Evolutionary conservation across 116 monocot genomes (phyloP).

Genomic region (Zostera marina): DNA sequence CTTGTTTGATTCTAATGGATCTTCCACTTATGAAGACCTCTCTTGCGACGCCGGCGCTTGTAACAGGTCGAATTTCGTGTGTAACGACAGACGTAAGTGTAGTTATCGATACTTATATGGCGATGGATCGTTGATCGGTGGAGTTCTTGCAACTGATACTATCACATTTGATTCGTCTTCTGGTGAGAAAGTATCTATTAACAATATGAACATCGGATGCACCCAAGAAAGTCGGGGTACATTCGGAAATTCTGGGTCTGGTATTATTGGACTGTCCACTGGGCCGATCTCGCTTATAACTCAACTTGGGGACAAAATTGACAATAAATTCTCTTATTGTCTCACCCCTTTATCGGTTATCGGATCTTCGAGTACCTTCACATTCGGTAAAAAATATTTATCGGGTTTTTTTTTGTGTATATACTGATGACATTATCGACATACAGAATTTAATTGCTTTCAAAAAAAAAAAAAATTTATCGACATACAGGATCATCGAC

Average conservation of each 20-base stretch:
- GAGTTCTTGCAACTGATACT: slow-evolving; percentile 27
- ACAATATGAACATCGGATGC: slow-evolving; percentile 33
- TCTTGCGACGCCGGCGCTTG: slow-evolving; percentile 4
- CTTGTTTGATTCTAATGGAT: slow-evolving; percentile 27
- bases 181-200: not conserved
- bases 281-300: slow-evolving; percentile 32
- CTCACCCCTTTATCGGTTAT: slow-evolving; percentile 10
- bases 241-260: slow-evolving; percentile 18
- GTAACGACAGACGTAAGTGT: not conserved
- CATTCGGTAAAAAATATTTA: slow-evolving; percentile 12
- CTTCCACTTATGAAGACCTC: slow-evolving; percentile 18
- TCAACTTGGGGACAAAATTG: slow-evolving; percentile 25
- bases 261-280: slow-evolving; percentile 31
- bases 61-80: slow-evolving; percentile 4
- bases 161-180: slow-evolving; percentile 14
- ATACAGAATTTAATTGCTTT: too few relatives aligned
- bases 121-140: slow-evolving; percentile 21
- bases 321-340: slow-evolving; percentile 44
- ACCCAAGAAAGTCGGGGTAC: slow-evolving; percentile 17
- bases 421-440: too few relatives aligned
- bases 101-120: slow-evolving; percentile 11
- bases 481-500: too few relatives aligned
- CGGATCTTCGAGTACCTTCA: slow-evolving; percentile 11
- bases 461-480: too few relatives aligned
- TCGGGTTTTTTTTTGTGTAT: too few relatives aligned